Evolutionary conservation across 495 filamentous ascomycete species (phyloP), one percentile per base, ranked within the genome.

Genomic region (Hypoxylon cercidicola): DNA sequence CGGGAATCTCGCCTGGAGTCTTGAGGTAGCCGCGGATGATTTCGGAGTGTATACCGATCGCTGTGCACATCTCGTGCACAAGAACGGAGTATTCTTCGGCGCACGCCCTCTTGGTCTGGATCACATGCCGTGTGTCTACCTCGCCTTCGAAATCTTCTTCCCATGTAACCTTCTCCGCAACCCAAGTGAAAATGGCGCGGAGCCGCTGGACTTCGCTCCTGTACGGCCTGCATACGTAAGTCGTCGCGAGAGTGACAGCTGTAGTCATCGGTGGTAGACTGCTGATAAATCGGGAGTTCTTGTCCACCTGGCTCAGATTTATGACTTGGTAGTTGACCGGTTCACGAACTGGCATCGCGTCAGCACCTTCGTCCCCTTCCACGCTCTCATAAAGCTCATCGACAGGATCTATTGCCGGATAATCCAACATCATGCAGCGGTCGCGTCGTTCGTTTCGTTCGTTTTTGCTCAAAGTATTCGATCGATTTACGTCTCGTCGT

Each of bases 171-270:
- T 95, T 95, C 73, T 98, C 95, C 16, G 93, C 86, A 23, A 97
- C 91, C 93, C 94, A 99, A 9, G 89, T 97, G 71, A 97, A 99
- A 49, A 98, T 97, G 0, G 95, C 93, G 18, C 95, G 85, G 4
- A 98, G 81, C 35, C 93, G 85, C 71, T 99, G 95, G 1, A 97
- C 91, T 67, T 98, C 96, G 73, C 91, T 97, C 49, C 93, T 87
- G 72, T 97, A 97, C 4, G 96, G 96, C 41, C 96, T 88, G 69
- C 96, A 98, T 23, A 99, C 87, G 69, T 97, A 96, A 6, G 90
- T 91, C 54, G 96, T 93, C 1, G 93, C 93, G 19, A 99, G 84
- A 55, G 88, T 91, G 50, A 89, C 84, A 0, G 95, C 85, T 34
- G 90, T 97, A 1, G 89, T 94, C 78, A 89, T 90, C 2, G 92